These are phyloP conservation scores for Metschnikowia sp. DNA, from an alignment of 805 yeast species.

Conservation along the genomic window DNA sequence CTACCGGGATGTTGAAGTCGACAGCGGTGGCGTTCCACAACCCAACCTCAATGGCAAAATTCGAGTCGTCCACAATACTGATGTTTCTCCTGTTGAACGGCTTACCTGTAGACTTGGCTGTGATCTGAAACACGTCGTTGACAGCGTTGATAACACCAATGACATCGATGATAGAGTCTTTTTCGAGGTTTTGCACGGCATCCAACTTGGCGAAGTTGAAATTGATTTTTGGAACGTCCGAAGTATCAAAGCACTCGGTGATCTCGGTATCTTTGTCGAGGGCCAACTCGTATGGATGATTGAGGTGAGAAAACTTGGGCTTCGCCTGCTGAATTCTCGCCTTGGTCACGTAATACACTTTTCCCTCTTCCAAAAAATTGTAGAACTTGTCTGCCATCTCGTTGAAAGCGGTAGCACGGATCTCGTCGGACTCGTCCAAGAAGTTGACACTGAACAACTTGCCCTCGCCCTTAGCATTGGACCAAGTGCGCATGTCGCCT, in stretches of 20 bases:
- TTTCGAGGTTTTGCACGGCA: conserved; percentile 62
- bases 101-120: conserved; percentile 84
- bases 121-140: conserved; percentile 69
- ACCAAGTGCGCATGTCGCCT: conserved; percentile 85
- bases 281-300: conserved; percentile 83
- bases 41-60: conserved; percentile 71
- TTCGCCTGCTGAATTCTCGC: conserved; percentile 81
- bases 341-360: conserved; percentile 79
- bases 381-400: conserved; percentile 78
- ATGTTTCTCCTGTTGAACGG: conserved; percentile 92
- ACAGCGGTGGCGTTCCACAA: conserved; percentile 88
- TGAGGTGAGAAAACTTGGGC: conserved; percentile 77
- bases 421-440: conserved; percentile 93
- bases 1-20: conserved; percentile 68
- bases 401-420: conserved; percentile 91
- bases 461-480: conserved; percentile 84
- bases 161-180: conserved; percentile 75
- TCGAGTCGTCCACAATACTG: conserved; percentile 79
- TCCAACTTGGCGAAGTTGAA: conserved; percentile 72
- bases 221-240: conserved; percentile 72
- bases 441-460: conserved; percentile 84
- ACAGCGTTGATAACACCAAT: conserved; percentile 82
- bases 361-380: conserved; percentile 79
- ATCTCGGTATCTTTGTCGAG: conserved; percentile 77
- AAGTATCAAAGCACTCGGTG: conserved; percentile 58